Evolutionary conservation across 257 asterid genomes (phyloP).

Genomic region (Penstemon eatonii): DNA sequence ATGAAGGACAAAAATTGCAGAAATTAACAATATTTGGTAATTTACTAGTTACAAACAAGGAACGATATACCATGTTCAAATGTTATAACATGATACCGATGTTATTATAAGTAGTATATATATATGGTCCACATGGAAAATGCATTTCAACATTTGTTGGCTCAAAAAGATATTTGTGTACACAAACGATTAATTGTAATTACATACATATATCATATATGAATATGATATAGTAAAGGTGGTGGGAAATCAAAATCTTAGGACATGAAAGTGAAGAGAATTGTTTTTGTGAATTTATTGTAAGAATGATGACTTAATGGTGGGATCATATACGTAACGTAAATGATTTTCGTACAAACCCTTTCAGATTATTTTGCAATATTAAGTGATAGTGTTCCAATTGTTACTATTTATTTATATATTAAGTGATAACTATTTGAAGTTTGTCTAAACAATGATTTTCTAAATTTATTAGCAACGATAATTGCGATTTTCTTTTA

Average conservation of each 20-base stretch:
- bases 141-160: slow-evolving; percentile 38
- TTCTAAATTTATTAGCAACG: no score
- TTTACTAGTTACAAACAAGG: slow-evolving; percentile 25
- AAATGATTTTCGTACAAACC: slow-evolving; percentile 26
- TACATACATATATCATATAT: slow-evolving; percentile 1
- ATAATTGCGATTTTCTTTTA: neutral
- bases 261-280: slow-evolving; percentile 20
- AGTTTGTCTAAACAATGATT: no score
- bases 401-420: no score
- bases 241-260: slow-evolving; percentile 24
- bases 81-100: slow-evolving; percentile 33
- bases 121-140: slow-evolving; percentile 36
- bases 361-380: slow-evolving; percentile 3
- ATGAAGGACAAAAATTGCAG: neutral
- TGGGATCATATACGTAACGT: neutral
- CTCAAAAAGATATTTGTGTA: slow-evolving; percentile 21
- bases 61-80: slow-evolving; percentile 39
- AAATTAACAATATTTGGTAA: slow-evolving; percentile 3
- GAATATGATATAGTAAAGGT: neutral
- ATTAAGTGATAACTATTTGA: no score
- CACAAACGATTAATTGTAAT: slow-evolving; percentile 21
- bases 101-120: slow-evolving; percentile 25
- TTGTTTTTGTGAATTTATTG: slow-evolving; percentile 25
- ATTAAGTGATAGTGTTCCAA: no score
- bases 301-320: slow-evolving; percentile 30